These are phyloP conservation scores for Coelastrella sp. DNA, from an alignment of 139 green algal genomes.

Conservation along the genomic window DNA sequence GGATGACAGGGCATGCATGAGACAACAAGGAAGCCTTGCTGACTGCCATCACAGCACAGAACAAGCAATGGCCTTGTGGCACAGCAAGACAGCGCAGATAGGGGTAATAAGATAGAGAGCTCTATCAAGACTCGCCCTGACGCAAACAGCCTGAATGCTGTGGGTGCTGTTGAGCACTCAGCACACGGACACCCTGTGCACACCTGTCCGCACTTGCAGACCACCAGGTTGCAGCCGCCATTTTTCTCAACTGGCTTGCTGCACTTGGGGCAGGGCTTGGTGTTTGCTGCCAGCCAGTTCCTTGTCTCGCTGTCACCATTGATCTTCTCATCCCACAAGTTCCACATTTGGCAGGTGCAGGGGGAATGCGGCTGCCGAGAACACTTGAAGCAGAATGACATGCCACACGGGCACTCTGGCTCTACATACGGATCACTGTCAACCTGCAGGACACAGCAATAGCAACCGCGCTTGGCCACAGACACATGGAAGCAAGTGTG, in stretches of 20 bases:
- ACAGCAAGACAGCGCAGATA: background rate
- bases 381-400: conserved; percentile 92
- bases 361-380: conserved; percentile 82
- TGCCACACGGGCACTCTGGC: conserved; percentile 82
- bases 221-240: conserved; percentile 93
- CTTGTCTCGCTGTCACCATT: conserved; percentile 74
- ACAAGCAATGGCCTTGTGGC: background rate
- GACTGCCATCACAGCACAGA: background rate
- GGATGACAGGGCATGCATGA: too few relatives aligned
- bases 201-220: conserved; percentile 88
- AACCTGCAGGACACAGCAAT: conserved; percentile 53
- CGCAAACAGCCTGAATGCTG: too few relatives aligned
- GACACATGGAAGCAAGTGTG: too few relatives aligned
- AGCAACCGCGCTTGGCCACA: background rate
- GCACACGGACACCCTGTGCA: background rate
- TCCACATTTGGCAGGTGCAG: conserved; percentile 89
- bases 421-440: conserved; percentile 80
- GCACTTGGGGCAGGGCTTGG: conserved; percentile 94
- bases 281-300: conserved; percentile 85
- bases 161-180: too few relatives aligned
- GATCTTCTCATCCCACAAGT: conserved; percentile 85
- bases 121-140: too few relatives aligned
- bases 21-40: too few relatives aligned
- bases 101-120: background rate
- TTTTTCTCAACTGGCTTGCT: conserved; percentile 94